Conservation (phyloP, 306 rosid species). For the Acacia confusa region DNA sequence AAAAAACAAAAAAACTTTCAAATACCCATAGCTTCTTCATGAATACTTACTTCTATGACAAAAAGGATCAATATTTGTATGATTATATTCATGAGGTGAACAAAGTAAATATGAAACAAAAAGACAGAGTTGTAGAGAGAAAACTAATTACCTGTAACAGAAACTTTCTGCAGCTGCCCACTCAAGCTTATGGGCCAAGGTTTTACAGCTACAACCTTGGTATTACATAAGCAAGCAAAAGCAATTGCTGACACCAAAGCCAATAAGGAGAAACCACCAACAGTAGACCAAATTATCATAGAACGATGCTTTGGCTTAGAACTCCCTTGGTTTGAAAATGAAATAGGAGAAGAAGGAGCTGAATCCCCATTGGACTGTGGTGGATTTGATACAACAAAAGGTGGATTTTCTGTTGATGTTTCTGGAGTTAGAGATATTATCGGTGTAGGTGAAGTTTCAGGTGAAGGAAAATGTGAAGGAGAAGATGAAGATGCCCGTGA, state of each 20-base stretch:
- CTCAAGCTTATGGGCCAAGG: conserved; percentile 96
- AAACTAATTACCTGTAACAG: conserved; percentile 68
- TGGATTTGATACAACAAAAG: conserved; percentile 34
- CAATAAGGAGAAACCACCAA: conserved; percentile 53
- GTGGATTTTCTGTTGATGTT: conserved; percentile 41
- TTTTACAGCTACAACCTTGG: conserved; percentile 69
- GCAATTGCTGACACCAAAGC: conserved; percentile 43
- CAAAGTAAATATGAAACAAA: not conserved
- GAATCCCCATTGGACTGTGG: conserved; percentile 30
- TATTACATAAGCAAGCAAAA: conserved; percentile 52
- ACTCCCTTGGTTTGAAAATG: conserved; percentile 39
- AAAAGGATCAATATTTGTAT: not conserved
- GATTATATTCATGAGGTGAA: not conserved
- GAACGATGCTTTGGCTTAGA: conserved; percentile 32
- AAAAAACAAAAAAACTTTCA: too few relatives aligned
- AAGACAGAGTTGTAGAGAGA: not conserved
- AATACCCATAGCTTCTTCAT: too few relatives aligned
- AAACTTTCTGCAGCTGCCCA: conserved; percentile 94
- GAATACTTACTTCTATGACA: too few relatives aligned
- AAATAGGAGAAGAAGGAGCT: conserved; percentile 45
- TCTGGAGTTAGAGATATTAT: conserved; percentile 34
- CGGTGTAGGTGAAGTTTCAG: conserved; percentile 27
- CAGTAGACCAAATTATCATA: conserved; percentile 45
- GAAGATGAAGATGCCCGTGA: conserved; percentile 1
- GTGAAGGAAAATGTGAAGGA: not conserved